Base-by-base conservation (phyloP, 108 stramenopile genomes). In the Stephanodiscus minutulus region DNA sequence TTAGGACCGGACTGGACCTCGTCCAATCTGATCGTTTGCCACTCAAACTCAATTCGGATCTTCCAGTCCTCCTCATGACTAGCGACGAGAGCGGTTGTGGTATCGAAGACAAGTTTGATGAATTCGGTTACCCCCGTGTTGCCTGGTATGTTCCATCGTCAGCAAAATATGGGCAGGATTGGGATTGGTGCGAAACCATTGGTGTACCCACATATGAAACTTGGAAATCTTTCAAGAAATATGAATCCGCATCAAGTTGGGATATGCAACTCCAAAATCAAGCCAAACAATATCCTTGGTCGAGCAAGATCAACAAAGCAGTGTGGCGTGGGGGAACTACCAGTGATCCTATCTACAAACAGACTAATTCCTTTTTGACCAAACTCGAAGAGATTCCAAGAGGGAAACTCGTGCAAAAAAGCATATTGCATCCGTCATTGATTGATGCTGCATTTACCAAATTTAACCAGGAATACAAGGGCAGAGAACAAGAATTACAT, bases 371-470 rank as follows among this genome's bases (percentile, higher is more conserved):
- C 18, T 48, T 48, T 6, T 15, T 15, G 18, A 18, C 2, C 47
- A 6, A 5, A 2, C 1, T 48, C 3, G 1, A 37, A 11, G 56
- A 74, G 9, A 60, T 46, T 13, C 73, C 73, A 18, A 36, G 73
- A 27, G 73, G 36, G 28, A 53, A 25, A 41, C 39, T 74, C 2
- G 73, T 67, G 29, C 55, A 74, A 48, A 24, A 8, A 5, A 61
- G 66, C 56, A 74, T 46, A 13, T 44, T 67, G 0, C 27, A 67
- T 67, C 73, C 65, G 9, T 49, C 58, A 10, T 15, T 74, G 17
- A 61, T 74, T 53, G 73, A 74, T 74, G 64, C 73, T 20, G 73
- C 43, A 7, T 74, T 74, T 41, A 27, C 20, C 31, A 74, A 53
- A 50, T 35, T 74, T 39, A 28, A 37, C 36, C 65, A 66, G 53